A percentile compares a stretch with the other conserved stretches of the same genome.
These are phyloP conservation scores for Linanthus parryae DNA, from an alignment of 148 eudicot genomes.

Conservation along the genomic window DNA sequence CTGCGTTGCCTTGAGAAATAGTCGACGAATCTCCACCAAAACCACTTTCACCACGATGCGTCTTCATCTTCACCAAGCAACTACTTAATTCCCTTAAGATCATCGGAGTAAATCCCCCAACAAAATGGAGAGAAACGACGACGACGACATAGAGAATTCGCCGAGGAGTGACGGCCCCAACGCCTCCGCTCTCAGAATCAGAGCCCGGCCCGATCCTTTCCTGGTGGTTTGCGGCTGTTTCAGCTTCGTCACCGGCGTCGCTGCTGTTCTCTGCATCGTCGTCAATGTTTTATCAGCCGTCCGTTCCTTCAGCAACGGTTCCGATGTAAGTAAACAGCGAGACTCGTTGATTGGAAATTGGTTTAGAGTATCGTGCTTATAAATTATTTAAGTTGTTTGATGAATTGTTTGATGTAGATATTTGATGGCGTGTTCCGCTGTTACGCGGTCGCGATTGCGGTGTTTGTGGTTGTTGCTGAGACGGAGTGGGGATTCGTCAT, in stretches of 20 bases:
- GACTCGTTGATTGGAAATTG: no score
- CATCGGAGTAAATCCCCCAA: no score
- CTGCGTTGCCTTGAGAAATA: no score
- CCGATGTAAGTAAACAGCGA: conserved; percentile 44
- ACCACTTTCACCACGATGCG: no score
- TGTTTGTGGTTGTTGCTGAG: conserved; percentile 69
- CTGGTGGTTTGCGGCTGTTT: conserved; percentile 58
- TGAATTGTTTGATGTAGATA: no score
- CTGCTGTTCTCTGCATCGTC: conserved; percentile 60
- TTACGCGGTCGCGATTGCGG: conserved; percentile 60
- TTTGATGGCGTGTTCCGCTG: conserved; percentile 85
- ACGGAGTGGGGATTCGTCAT: conserved; percentile 72
- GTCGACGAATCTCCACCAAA: no score
- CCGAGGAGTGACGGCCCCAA: conserved; percentile 1
- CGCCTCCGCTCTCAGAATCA: conserved; percentile 14
- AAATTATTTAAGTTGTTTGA: no score
- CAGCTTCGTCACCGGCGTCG: conserved; percentile 54
- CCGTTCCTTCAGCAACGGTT: conserved; percentile 59
- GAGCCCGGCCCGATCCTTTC: conserved; percentile 49
- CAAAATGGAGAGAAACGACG: no score
- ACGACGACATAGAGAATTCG: no score
- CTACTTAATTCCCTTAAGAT: no score
- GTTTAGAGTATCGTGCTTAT: no score
- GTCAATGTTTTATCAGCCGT: conserved; percentile 73
- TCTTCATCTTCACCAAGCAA: no score